Conservation (phyloP, 371 early-diverging fungal species). For the Mortierella sp. region DNA sequence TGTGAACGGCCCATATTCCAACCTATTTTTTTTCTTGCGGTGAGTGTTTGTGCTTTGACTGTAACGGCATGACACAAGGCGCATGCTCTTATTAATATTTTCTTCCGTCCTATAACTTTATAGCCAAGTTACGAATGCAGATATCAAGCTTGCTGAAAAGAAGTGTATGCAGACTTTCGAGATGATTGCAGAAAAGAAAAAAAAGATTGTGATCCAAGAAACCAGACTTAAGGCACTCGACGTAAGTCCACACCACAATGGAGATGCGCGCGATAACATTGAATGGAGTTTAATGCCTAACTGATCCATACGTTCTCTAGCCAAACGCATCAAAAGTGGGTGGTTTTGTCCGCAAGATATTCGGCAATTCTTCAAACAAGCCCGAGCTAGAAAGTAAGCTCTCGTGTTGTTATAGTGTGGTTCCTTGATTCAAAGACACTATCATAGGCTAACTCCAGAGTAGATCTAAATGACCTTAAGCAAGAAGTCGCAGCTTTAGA, state of each 20-base stretch:
- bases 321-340: constrained; percentile 55
- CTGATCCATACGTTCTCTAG: neutral
- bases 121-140: constrained; percentile 64
- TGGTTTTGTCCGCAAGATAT: constrained; percentile 60
- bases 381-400: constrained; percentile 52
- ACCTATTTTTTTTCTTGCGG: constrained; percentile 75
- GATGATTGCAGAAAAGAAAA: constrained; percentile 70
- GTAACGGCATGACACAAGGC: neutral
- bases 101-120: neutral
- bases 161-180: constrained; percentile 72
- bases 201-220: constrained; percentile 63
- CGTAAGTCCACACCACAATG: constrained; percentile 26
- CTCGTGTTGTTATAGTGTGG: neutral
- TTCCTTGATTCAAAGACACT: no score
- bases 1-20: constrained; percentile 88
- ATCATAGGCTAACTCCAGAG: neutral
- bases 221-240: constrained; percentile 36
- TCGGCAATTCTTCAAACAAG: constrained; percentile 48
- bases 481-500: constrained; percentile 75
- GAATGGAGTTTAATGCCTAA: neutral
- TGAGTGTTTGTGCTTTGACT: constrained; percentile 17
- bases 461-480: constrained; percentile 54
- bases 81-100: neutral
- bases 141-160: constrained; percentile 70
- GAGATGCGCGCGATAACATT: neutral